Percentiles rank a stretch among this genome's conserved stretches.
phyloP scores from a whole-genome alignment of 345 rosid genomes.

The Euclidium syriacum region DNA sequence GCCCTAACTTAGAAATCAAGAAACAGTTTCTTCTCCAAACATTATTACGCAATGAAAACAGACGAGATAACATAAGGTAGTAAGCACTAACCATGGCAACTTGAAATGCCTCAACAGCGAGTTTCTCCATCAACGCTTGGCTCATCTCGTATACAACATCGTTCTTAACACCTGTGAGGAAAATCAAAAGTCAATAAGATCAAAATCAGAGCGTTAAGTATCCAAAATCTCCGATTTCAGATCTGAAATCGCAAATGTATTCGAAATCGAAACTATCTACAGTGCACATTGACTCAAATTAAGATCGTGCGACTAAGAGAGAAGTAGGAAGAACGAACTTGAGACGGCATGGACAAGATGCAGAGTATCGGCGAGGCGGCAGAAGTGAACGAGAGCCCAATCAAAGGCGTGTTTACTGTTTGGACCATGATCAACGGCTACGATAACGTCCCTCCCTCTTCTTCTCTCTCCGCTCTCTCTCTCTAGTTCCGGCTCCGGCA shows the following conservation, averaged over 20 bases:
- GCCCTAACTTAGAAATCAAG: slow-evolving; percentile 18
- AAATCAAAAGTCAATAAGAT: background rate
- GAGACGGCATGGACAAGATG: slow-evolving; percentile 86
- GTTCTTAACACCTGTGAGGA: slow-evolving; percentile 37
- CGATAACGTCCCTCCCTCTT: slow-evolving; percentile 33
- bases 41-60: background rate
- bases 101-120: slow-evolving; percentile 69
- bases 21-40: slow-evolving; percentile 4
- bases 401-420: slow-evolving; percentile 35
- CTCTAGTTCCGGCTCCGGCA: slow-evolving; percentile 53
- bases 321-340: slow-evolving; percentile 28
- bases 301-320: background rate
- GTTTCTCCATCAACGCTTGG: slow-evolving; percentile 68
- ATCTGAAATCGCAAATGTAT: background rate
- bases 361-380: slow-evolving; percentile 77
- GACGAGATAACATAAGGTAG: background rate
- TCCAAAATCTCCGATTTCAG: background rate
- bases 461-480: slow-evolving; percentile 70
- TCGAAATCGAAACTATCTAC: background rate
- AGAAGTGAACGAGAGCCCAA: slow-evolving; percentile 57
- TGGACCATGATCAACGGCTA: slow-evolving; percentile 34
- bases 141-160: slow-evolving; percentile 54
- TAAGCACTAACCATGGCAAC: slow-evolving; percentile 65
- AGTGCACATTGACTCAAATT: background rate
- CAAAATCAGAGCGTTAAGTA: background rate